phyloP scores from a whole-genome alignment of 306 rosid species.

The Carpinus fangiana region DNA sequence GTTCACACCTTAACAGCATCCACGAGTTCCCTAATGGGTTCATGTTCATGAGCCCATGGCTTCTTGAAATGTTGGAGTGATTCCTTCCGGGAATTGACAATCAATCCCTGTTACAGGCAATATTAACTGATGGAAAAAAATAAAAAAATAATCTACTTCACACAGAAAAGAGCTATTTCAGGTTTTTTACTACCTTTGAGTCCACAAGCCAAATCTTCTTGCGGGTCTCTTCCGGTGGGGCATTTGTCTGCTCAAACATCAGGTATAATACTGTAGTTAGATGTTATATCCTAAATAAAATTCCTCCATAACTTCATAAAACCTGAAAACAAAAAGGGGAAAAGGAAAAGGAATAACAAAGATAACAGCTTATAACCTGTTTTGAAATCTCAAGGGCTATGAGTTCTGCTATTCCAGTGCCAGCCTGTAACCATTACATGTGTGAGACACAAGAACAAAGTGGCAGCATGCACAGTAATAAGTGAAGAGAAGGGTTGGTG shows the following conservation, averaged over 20 bases:
- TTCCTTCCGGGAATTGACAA: conserved; percentile 77
- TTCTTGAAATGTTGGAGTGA: conserved; percentile 93
- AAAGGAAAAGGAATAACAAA: not conserved
- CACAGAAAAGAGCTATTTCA: conserved; percentile 7
- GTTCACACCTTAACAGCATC: conserved; percentile 68
- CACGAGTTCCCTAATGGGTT: conserved; percentile 56
- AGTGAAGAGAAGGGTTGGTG: not conserved
- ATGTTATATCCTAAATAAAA: not conserved
- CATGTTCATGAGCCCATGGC: conserved; percentile 96
- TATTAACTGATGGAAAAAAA: conserved; percentile 27
- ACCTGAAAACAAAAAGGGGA: not conserved
- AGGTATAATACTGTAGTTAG: conserved; percentile 11
- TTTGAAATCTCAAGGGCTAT: conserved; percentile 95
- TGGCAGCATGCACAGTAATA: not conserved
- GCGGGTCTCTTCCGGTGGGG: conserved; percentile 76
- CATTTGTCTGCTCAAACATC: conserved; percentile 63
- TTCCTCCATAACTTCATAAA: not conserved
- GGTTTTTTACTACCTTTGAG: conserved; percentile 66
- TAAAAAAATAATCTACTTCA: conserved; percentile 10
- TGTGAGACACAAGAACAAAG: conserved; percentile 30
- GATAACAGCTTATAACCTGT: conserved; percentile 49
- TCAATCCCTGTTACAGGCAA: conserved; percentile 64
- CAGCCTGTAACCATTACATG: conserved; percentile 76
- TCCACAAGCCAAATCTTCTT: conserved; percentile 88
- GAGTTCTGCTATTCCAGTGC: conserved; percentile 97